A percentile compares a stretch with the other conserved stretches of the same genome.
phyloP scores from a whole-genome alignment of 306 rosid genomes.

The Quercus wislizeni region DNA sequence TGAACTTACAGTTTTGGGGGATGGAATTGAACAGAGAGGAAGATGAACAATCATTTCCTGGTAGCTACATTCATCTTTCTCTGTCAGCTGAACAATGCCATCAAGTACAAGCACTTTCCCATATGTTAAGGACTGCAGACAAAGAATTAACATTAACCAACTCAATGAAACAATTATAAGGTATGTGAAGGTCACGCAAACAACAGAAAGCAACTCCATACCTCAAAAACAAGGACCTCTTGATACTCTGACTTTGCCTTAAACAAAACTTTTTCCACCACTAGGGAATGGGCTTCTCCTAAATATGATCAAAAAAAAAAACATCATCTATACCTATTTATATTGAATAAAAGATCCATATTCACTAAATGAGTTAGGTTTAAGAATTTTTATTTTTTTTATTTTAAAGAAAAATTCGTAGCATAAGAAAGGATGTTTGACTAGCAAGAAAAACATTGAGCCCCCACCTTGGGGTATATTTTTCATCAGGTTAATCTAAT shows the following conservation, averaged over 20 bases:
- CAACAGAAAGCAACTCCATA: constrained; percentile 27
- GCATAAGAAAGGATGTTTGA: neutral
- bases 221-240: constrained; percentile 94
- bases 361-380: constrained; percentile 1
- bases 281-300: constrained; percentile 95
- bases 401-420: neutral
- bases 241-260: constrained; percentile 81
- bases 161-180: neutral
- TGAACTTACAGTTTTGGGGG: constrained; percentile 69
- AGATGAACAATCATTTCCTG: constrained; percentile 99
- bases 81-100: constrained; percentile 94
- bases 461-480: neutral
- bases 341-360: neutral
- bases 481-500: neutral
- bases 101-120: constrained; percentile 98
- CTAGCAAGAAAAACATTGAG: neutral
- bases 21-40: constrained; percentile 89
- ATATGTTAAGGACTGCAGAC: constrained; percentile 66
- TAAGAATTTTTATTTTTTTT: neutral
- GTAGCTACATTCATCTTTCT: constrained; percentile 97
- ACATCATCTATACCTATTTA: constrained; percentile 11
- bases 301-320: constrained; percentile 10
- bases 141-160: constrained; percentile 20
- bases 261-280: constrained; percentile 62
- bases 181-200: neutral